phyloP scores from a whole-genome alignment of 2,329 filamentous ascomycete genomes.

The Ploettnerulaceae sp. region DNA sequence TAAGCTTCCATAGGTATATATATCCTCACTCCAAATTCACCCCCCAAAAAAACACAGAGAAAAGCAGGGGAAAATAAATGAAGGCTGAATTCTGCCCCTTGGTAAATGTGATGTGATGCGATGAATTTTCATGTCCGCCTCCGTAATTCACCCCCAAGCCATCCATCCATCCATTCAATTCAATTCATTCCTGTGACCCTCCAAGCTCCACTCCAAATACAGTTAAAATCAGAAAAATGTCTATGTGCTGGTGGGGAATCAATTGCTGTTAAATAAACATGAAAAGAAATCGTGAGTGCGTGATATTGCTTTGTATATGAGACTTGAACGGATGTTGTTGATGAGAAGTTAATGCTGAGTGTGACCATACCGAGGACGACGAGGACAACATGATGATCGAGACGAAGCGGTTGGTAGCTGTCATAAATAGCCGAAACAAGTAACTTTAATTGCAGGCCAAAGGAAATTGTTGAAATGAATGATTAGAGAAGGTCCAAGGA shows the following conservation, averaged over 20 bases:
- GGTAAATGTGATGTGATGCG: too few relatives aligned
- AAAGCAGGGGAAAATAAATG: too few relatives aligned
- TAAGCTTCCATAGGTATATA: too few relatives aligned
- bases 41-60: too few relatives aligned
- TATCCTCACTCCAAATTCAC: too few relatives aligned
- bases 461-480: constrained; percentile 33
- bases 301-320: not conserved
- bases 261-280: constrained; percentile 11
- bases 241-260: constrained; percentile 21
- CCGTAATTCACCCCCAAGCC: not conserved
- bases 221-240: constrained; percentile 11
- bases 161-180: not conserved
- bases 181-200: not conserved
- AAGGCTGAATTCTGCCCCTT: too few relatives aligned
- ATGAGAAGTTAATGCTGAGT: constrained; percentile 1
- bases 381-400: constrained; percentile 15
- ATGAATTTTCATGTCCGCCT: too few relatives aligned
- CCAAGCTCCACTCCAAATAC: not conserved
- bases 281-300: constrained; percentile 16
- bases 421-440: constrained; percentile 17
- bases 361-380: constrained; percentile 1
- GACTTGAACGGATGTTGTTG: not conserved
- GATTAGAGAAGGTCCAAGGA: constrained; percentile 26
- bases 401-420: constrained; percentile 15
- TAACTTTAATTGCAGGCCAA: constrained; percentile 22